Evolutionary conservation across 2,329 filamentous ascomycete genomes (phyloP), one percentile per base, ranked within the genome.

Genomic region (Sporothrix phasma): DNA sequence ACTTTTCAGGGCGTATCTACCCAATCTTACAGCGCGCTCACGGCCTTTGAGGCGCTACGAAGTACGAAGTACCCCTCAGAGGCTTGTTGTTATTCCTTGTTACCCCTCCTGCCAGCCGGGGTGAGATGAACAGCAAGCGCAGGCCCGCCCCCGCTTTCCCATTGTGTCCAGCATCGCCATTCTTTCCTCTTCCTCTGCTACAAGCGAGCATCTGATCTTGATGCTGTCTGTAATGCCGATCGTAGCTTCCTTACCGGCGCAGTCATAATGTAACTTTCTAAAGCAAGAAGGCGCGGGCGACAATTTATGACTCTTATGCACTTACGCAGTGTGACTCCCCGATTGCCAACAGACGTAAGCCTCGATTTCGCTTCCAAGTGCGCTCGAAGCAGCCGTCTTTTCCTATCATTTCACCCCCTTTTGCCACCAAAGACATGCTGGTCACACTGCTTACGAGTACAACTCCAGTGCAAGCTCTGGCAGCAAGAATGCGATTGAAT

Each of bases 91-190:
- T n/a, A n/a, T n/a, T n/a, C n/a, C n/a, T n/a, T n/a, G n/a, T 26
- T 53, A 29, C n/a, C 41, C 47, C 47, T 37, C 34, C 34, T 37
- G 34, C 34, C 34, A n/a, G 45, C 60, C 41, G 60, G 45, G 46
- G 46, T 34, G 34, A 26, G 47, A 54, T 34, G 47, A 56, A 63
- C 34, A 53, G 29, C 45, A 51, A 26, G 43, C 34, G 43, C 56
- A 53, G 41, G 26, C 64, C 64, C 66, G 63, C 63, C 66, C 64
- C 66, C 66, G 60, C 66, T 65, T 67, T 66, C 65, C 64, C 47
- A 65, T 49, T 39, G 24, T 45, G 31, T 31, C 47, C 24, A 61
- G 37, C n/a, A 63, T 64, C 64, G 43, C 46, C 62, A 61, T 17
- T 29, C 31, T 43, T 24, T 11, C 47, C 11, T 41, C 22, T 41